Evolutionary conservation across 495 filamentous ascomycete species (phyloP), one percentile per base, ranked within the genome.

Genomic region (Aspergillus incahuasiensis): DNA sequence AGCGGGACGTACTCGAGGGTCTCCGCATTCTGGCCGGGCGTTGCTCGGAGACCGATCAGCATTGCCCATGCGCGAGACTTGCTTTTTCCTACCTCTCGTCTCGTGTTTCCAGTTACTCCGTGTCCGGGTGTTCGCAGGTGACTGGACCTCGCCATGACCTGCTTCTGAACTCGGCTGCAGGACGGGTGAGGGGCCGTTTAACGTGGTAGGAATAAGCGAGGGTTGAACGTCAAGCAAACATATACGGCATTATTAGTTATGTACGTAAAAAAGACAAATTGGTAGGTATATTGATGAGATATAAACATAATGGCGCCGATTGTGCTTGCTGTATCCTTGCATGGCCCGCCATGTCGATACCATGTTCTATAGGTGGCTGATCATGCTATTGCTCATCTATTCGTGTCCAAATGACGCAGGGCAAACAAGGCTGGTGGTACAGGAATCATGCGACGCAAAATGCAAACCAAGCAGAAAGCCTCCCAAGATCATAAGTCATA

Each of bases 291-390:
- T 24, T 21, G 6, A 25, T 20, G 4, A 40, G n/a, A n/a, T n/a
- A n/a, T n/a, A 40, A 13, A 4, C n/a, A 21, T 21, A 15, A 28
- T 9, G 21, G 5, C 4, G 43, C 20, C 43, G 15, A 46, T 12
- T 24, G 38, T 44, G 41, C 41, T 44, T 12, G 41, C 20, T 9
- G 32, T 42, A 16, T 11, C 16, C 16, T 41, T 28, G 44, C 56
- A 58, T 54, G 49, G 16, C 56, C 56, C 24, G 50, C 56, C 50
- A 58, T 58, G 50, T 12, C 38, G 25, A 35, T 35, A 18, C 49
- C 44, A 44, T 42, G 15, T 48, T 58, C 56, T 58, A 58, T 58
- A 1, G 12, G 32, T 15, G 13, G 32, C 32, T 12, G 1, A 19
- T n/a, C 32, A 22, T 48, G 34, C 49, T 25, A 48, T 58, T n/a